Conservation (phyloP, 352 stramenopile species). For the Phytophthora citricola region DNA sequence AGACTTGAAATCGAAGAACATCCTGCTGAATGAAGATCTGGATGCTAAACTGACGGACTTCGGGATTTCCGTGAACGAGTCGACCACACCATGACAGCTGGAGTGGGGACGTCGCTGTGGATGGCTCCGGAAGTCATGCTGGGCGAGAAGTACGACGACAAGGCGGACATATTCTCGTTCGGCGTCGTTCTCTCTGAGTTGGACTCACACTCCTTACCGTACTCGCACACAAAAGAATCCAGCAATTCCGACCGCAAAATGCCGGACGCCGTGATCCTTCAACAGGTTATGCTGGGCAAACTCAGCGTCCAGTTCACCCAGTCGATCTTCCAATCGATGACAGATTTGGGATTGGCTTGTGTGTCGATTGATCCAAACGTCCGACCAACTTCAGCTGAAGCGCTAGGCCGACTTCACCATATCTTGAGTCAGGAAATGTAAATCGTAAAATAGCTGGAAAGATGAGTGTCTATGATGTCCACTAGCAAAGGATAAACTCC, state of each 20-base stretch:
- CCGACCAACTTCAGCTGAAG: conserved; percentile 23
- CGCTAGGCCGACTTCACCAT: conserved; percentile 15
- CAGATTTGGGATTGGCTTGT: conserved; percentile 13
- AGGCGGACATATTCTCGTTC: conserved; percentile 26
- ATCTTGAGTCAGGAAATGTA: conserved; percentile 25
- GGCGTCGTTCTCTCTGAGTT: conserved; percentile 26
- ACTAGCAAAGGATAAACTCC: too few species aligned
- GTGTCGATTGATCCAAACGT: conserved; percentile 14
- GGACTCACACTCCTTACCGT: conserved; percentile 15
- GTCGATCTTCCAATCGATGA: conserved; percentile 17
- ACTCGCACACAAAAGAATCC: conserved; percentile 18
- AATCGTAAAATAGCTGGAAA: too few species aligned
- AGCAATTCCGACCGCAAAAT: conserved; percentile 17
- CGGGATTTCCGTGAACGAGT: conserved; percentile 27
- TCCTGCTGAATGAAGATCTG: conserved; percentile 11
- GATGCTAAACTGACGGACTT: conserved; percentile 28
- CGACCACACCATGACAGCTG: conserved; percentile 24
- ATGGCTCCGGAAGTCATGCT: conserved; percentile 25
- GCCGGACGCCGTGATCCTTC: conserved; percentile 27
- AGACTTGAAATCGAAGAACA: conserved; percentile 25
- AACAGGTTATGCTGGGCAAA: conserved; percentile 20
- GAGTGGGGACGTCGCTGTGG: conserved; percentile 18
- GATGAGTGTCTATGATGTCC: too few species aligned
- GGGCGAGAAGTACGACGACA: conserved; percentile 24
- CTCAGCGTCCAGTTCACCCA: conserved; percentile 24